Percentiles rank a stretch among this genome's conserved stretches.
phyloP scores from a whole-genome alignment of 805 yeast genomes.

The Grigorovia humatica region DNA sequence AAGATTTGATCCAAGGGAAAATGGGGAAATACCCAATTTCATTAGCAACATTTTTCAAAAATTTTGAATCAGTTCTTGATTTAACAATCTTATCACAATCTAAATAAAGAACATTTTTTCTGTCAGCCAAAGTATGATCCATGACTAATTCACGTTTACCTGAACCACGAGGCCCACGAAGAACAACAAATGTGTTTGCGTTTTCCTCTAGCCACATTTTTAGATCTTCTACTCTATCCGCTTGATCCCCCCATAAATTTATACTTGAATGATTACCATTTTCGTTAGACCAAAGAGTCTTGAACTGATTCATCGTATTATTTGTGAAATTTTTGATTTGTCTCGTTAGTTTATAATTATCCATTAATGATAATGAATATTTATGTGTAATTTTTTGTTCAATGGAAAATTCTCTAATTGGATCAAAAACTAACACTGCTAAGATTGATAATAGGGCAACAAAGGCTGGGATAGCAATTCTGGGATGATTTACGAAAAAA shows the following conservation, averaged over 20 bases:
- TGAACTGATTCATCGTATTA: constrained; percentile 31
- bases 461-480: constrained; percentile 70
- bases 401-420: constrained; percentile 75
- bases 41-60: constrained; percentile 56
- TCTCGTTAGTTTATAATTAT: constrained; percentile 29
- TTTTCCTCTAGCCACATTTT: constrained; percentile 79
- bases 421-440: constrained; percentile 85
- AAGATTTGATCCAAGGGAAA: constrained; percentile 81
- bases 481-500: constrained; percentile 62
- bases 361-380: constrained; percentile 38
- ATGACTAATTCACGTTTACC: constrained; percentile 78
- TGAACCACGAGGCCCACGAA: constrained; percentile 91
- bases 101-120: constrained; percentile 53
- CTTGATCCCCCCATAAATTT: constrained; percentile 60
- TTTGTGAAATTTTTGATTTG: constrained; percentile 30
- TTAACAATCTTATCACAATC: constrained; percentile 74
- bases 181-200: constrained; percentile 78
- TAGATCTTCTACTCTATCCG: constrained; percentile 56
- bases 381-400: constrained; percentile 59
- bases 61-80: constrained; percentile 60
- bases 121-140: constrained; percentile 50
- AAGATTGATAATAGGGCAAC: constrained; percentile 70
- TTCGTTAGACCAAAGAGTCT: constrained; percentile 26
- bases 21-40: constrained; percentile 89
- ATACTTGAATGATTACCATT: constrained; percentile 20